These are phyloP conservation scores for Macadamia tetraphylla DNA, from an alignment of 164 flowering plant species.

Conservation along the genomic window DNA sequence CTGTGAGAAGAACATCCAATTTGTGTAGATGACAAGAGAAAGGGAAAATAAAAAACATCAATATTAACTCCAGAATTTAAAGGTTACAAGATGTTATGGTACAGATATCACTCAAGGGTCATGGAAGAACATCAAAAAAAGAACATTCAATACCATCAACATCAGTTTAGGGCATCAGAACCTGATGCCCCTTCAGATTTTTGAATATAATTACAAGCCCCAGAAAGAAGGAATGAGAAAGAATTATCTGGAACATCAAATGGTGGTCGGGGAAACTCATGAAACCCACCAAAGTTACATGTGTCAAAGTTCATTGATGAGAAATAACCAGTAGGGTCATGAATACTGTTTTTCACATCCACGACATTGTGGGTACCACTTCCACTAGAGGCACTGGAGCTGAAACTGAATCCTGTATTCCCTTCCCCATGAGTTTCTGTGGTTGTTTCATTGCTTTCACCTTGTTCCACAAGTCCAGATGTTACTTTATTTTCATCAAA, in stretches of 20 bases:
- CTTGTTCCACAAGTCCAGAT: conserved; percentile 30
- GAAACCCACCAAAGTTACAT: conserved; percentile 50
- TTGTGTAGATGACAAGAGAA: not conserved
- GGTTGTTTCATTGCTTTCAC: conserved; percentile 33
- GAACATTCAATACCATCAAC: conserved; percentile 2
- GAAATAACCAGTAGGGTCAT: conserved; percentile 43
- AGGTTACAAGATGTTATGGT: conserved; percentile 3
- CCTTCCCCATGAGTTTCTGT: conserved; percentile 17
- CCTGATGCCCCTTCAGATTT: conserved; percentile 35
- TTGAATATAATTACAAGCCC: conserved; percentile 37
- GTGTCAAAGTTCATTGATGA: conserved; percentile 57
- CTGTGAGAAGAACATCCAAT: not conserved
- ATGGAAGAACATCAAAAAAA: not conserved
- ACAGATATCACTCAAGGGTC: not conserved
- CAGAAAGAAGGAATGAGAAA: conserved; percentile 49
- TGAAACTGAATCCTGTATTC: conserved; percentile 32
- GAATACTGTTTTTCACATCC: conserved; percentile 38
- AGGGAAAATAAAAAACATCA: conserved; percentile 3
- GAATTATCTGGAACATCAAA: conserved; percentile 61
- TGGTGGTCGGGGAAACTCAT: conserved; percentile 55
- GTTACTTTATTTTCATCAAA: conserved; percentile 49
- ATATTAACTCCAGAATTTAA: conserved; percentile 14
- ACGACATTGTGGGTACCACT: conserved; percentile 22
- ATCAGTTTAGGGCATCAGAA: conserved; percentile 28
- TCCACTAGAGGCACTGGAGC: conserved; percentile 20